Conservation (phyloP, 2,329 filamentous ascomycete species). For the Penicillium sp. region DNA sequence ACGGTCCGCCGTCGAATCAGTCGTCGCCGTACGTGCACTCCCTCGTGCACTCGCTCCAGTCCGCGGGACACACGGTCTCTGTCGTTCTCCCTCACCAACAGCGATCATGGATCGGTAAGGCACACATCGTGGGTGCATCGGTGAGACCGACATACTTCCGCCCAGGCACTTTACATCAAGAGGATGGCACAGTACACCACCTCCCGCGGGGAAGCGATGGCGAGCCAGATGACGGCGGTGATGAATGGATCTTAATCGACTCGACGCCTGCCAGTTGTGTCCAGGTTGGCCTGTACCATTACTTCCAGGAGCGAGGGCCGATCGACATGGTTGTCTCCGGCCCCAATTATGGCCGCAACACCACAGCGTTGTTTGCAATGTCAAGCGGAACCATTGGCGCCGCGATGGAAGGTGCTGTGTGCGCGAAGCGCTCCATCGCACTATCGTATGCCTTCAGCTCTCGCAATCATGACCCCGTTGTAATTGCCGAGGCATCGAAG, state of each 20-base stretch:
- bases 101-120: slow-evolving; percentile 97
- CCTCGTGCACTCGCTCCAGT: slow-evolving; percentile 71
- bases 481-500: slow-evolving; percentile 76
- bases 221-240: slow-evolving; percentile 55
- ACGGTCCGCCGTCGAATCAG: slow-evolving; percentile 76
- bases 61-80: slow-evolving; percentile 81
- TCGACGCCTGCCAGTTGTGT: slow-evolving; percentile 81
- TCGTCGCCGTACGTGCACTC: slow-evolving; percentile 81
- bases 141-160: slow-evolving; percentile 85
- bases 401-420: slow-evolving; percentile 76
- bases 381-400: slow-evolving; percentile 78
- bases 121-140: slow-evolving; percentile 89
- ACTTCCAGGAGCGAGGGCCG: slow-evolving; percentile 72
- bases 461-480: slow-evolving; percentile 77
- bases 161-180: slow-evolving; percentile 62
- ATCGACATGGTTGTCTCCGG: slow-evolving; percentile 79
- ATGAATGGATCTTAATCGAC: slow-evolving; percentile 82
- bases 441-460: slow-evolving; percentile 90
- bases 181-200: slow-evolving; percentile 70
- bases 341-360: slow-evolving; percentile 83
- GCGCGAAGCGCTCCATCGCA: slow-evolving; percentile 73
- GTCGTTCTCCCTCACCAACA: slow-evolving; percentile 90
- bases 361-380: slow-evolving; percentile 77
- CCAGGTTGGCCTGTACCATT: slow-evolving; percentile 81
- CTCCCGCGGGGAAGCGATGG: slow-evolving; percentile 61